Conservation (phyloP, 1,284 basidiomycete genomes). For the Sporisorium iseilematis-ciliati region DNA sequence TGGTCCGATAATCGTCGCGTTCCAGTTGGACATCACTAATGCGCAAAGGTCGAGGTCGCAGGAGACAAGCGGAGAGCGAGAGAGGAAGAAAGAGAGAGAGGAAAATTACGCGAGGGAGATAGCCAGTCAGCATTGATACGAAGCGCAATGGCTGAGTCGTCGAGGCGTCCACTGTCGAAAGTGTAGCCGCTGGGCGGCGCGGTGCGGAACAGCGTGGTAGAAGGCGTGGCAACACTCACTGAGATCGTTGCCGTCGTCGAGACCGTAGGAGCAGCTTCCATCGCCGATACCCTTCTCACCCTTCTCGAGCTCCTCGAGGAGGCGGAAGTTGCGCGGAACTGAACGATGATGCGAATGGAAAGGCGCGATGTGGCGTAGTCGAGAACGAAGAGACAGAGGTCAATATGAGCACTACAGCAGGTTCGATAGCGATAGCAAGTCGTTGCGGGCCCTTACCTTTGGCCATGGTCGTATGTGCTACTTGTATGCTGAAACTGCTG, state of each 20-base stretch:
- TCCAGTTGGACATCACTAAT: constrained; percentile 90
- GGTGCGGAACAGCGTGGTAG: neutral
- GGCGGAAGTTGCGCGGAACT: constrained; percentile 96
- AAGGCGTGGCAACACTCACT: constrained; percentile 47
- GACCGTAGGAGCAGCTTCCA: constrained; percentile 93
- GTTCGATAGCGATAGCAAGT: neutral
- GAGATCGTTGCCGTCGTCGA: constrained; percentile 67
- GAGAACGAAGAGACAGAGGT: neutral
- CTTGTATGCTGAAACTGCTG: constrained; percentile 1
- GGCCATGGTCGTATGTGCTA: constrained; percentile 22
- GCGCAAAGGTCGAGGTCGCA: neutral
- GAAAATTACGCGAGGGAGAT: neutral
- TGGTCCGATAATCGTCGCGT: constrained; percentile 97
- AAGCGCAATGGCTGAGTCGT: neutral
- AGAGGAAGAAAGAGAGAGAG: neutral
- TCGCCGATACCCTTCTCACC: constrained; percentile 99
- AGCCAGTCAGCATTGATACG: neutral
- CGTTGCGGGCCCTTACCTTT: constrained; percentile 19
- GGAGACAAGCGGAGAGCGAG: neutral
- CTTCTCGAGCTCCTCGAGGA: constrained; percentile 92
- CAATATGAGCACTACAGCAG: neutral
- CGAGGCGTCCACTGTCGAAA: neutral
- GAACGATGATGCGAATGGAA: neutral
- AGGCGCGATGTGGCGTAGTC: too few relatives aligned
- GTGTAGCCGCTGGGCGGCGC: neutral